These are phyloP conservation scores for Coprinellus micaceus DNA, from an alignment of 768 basidiomycete genomes.

Conservation along the genomic window DNA sequence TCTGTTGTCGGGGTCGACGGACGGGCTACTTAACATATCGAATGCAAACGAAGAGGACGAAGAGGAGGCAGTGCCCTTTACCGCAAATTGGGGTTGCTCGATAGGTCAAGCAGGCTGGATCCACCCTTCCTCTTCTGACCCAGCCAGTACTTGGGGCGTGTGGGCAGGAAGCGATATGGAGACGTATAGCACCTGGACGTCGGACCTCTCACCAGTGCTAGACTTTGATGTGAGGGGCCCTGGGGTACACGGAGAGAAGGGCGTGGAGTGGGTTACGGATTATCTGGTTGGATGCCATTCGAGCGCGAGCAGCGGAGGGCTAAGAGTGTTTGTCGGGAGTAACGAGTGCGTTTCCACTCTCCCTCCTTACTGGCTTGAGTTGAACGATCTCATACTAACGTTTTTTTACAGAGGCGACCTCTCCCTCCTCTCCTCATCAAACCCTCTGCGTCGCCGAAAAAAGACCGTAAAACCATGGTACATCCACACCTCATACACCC, in stretches of 20 bases:
- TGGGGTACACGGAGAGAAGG: conserved; percentile 51
- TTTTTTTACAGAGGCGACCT: conserved; percentile 48
- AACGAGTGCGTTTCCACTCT: conserved; percentile 52
- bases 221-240: conserved; percentile 63
- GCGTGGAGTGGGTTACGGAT: conserved; percentile 76
- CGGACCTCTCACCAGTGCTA: conserved; percentile 61
- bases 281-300: conserved; percentile 61
- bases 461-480: conserved; percentile 40
- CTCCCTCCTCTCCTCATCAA: conserved; percentile 42
- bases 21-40: conserved; percentile 75
- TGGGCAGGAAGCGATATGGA: conserved; percentile 97
- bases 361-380: background rate
- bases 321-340: conserved; percentile 66
- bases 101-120: conserved; percentile 76
- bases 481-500: conserved; percentile 50
- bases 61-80: conserved; percentile 77
- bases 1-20: conserved; percentile 79
- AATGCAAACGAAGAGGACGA: conserved; percentile 76
- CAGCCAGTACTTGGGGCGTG: too few species aligned
- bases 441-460: conserved; percentile 25
- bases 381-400: background rate
- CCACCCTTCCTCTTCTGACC: conserved; percentile 18
- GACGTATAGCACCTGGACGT: conserved; percentile 81
- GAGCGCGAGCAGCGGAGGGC: conserved; percentile 25
- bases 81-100: conserved; percentile 85